phyloP scores from a whole-genome alignment of 768 basidiomycete genomes.

The Agrocybe chaxingu region DNA sequence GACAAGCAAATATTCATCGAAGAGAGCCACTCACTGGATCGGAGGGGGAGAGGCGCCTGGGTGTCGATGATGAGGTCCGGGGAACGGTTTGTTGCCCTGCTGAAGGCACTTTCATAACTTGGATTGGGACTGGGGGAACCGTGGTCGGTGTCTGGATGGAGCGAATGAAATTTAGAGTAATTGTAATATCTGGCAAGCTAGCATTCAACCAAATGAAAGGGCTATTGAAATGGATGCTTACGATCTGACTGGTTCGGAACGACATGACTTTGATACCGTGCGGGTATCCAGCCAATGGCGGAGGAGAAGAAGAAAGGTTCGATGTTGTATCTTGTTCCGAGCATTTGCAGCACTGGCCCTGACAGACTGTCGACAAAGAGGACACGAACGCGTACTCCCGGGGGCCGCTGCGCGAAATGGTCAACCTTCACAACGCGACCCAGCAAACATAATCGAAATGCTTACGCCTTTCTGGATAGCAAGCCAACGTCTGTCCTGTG shows the following conservation, averaged over 20 bases:
- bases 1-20: background rate
- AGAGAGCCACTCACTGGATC: conserved; percentile 27
- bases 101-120: conserved; percentile 14
- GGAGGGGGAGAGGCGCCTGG: conserved; percentile 42
- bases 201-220: background rate
- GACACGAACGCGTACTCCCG: conserved; percentile 39
- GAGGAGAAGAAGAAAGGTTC: conserved; percentile 69
- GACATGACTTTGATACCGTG: conserved; percentile 49
- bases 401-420: conserved; percentile 12
- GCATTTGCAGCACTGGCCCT: conserved; percentile 50
- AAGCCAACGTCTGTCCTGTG: conserved; percentile 31
- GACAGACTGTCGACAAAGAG: conserved; percentile 50
- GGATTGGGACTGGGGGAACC: conserved; percentile 17
- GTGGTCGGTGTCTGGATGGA: conserved; percentile 27
- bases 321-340: conserved; percentile 50
- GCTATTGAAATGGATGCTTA: conserved; percentile 21
- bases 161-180: conserved; percentile 52
- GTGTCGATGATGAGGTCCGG: conserved; percentile 45
- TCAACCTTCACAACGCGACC: background rate
- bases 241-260: conserved; percentile 30
- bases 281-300: conserved; percentile 58
- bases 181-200: conserved; percentile 47
- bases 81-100: background rate
- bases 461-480: conserved; percentile 15
- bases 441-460: background rate